Base-by-base conservation (phyloP, 225 moss, liverwort and hornwort species). In the Thuidium tamariscinum region DNA sequence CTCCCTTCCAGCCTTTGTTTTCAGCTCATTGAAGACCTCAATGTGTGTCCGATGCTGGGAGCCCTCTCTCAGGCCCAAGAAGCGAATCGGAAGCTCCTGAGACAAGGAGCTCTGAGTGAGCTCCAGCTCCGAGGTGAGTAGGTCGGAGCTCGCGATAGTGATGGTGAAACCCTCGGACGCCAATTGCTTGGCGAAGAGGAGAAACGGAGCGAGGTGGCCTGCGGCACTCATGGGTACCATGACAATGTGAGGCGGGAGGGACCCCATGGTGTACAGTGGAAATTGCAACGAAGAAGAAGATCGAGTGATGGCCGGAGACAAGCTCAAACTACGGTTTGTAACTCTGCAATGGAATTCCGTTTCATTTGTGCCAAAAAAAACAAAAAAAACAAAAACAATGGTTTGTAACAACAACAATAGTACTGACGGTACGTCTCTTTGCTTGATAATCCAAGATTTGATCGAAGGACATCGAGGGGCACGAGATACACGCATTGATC, bases 141-240 rank as follows among this genome's bases (percentile, higher is more conserved):
- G 82, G 70, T 89, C 89, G 48, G 91, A 80, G 86, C 77, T 85
- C 6, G 71, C 91, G 66, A 89, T 49, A 44, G 91, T 88, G 37
- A 89, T 66, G 17, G 84, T 89, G 66, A 92, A 63, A 7, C 86
- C 89, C 67, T 83, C 84, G 62, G 73, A 69, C 57, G 68, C 91
- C 57, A 91, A 39, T 12, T 62, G 66, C 36, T 42, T 89, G 36
- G 84, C 88, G 69, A 87, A 82, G 10, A 60, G 29, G 48, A 93
- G 88, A 56, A 89, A 87, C 26, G 89, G 89, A 56, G 65, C 82
- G 69, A 75, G 49, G 66, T 93, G 92, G 3, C 88, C 88, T 73
- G 82, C 54, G 6, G 84, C 48, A 27, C 10, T 1, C n/a, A 62
- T 59, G 17, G 89, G 88, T 11, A 92, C 79, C 75, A 86, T 69